Evolutionary conservation across 2,329 filamentous ascomycete genomes (phyloP).

Genomic region (Apiospora malaysiana): DNA sequence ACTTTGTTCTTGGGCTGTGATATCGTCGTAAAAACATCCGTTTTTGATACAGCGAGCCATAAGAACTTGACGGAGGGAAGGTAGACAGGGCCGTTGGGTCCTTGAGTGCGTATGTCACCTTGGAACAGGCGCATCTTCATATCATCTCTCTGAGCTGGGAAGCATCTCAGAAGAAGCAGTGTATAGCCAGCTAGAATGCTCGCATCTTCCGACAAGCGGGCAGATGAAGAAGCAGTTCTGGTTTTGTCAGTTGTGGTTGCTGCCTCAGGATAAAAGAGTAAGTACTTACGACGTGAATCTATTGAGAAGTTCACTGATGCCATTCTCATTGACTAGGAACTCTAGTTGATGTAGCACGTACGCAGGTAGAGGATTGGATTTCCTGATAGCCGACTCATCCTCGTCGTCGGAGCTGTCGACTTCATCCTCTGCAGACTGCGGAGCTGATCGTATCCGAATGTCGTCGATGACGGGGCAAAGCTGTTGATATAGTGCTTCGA

Average conservation of each 20-base stretch:
- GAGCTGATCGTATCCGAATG: slow-evolving; percentile 50
- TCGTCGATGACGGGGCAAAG: slow-evolving; percentile 57
- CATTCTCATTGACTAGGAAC: slow-evolving; percentile 76
- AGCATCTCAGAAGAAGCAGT: slow-evolving; percentile 82
- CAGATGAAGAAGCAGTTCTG: slow-evolving; percentile 39
- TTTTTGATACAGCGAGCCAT: slow-evolving; percentile 68
- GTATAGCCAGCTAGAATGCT: slow-evolving; percentile 85
- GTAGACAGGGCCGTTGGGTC: slow-evolving; percentile 42
- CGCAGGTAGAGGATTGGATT: slow-evolving; percentile 46
- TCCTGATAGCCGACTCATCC: slow-evolving; percentile 39
- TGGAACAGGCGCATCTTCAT: slow-evolving; percentile 94
- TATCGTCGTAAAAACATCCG: slow-evolving; percentile 46
- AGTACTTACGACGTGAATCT: slow-evolving; percentile 46
- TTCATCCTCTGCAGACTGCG: slow-evolving; percentile 36
- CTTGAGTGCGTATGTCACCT: slow-evolving; percentile 61
- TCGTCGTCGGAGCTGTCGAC: slow-evolving; percentile 47
- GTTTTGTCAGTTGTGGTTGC: slow-evolving; percentile 27
- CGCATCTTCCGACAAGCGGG: slow-evolving; percentile 60
- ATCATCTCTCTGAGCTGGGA: slow-evolving; percentile 81
- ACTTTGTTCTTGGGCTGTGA: slow-evolving; percentile 37
- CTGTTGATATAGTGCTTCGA: slow-evolving; percentile 60
- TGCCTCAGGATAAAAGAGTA: neutral
- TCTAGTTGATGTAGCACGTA: slow-evolving; percentile 71
- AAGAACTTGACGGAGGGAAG: slow-evolving; percentile 81
- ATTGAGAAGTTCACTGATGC: slow-evolving; percentile 68